Evolutionary conservation across 2,329 filamentous ascomycete species (phyloP).

Genomic region (Hypoxylon sp.): DNA sequence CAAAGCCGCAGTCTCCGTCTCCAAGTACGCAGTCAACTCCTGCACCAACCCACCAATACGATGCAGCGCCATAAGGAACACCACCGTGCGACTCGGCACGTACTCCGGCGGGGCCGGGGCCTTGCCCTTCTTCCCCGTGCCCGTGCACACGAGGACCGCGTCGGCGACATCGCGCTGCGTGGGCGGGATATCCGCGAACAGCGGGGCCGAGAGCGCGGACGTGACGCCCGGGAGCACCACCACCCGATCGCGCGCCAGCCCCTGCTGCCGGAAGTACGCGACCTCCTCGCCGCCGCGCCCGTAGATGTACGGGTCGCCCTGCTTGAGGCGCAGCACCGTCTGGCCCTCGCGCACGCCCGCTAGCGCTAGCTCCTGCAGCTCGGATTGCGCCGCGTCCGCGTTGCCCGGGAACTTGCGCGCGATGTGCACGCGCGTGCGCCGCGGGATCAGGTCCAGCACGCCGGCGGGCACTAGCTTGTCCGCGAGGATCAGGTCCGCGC

Average conservation of each 20-base stretch:
- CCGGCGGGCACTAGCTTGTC: slow-evolving; percentile 89
- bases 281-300: slow-evolving; percentile 95
- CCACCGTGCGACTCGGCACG: slow-evolving; percentile 82
- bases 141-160: slow-evolving; percentile 95
- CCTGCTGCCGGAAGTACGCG: slow-evolving; percentile 81
- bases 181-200: slow-evolving; percentile 89
- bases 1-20: slow-evolving; percentile 41
- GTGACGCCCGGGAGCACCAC: slow-evolving; percentile 91
- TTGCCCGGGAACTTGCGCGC: slow-evolving; percentile 98
- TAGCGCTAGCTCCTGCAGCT: slow-evolving; percentile 85
- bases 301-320: slow-evolving; percentile 97
- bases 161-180: slow-evolving; percentile 93
- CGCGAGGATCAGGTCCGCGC: slow-evolving; percentile 83
- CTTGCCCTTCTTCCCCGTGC: slow-evolving; percentile 91
- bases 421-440: slow-evolving; percentile 89
- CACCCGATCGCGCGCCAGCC: slow-evolving; percentile 71
- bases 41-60: slow-evolving; percentile 80
- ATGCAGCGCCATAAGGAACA: slow-evolving; percentile 96
- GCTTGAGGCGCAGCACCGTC: slow-evolving; percentile 90
- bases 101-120: slow-evolving; percentile 86
- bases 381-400: slow-evolving; percentile 91
- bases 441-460: slow-evolving; percentile 90
- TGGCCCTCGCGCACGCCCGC: slow-evolving; percentile 76
- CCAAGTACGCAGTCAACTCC: slow-evolving; percentile 71
- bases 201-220: slow-evolving; percentile 85